These are phyloP conservation scores for Mycena albidolilacea DNA, from an alignment of 768 basidiomycete genomes.

Conservation along the genomic window DNA sequence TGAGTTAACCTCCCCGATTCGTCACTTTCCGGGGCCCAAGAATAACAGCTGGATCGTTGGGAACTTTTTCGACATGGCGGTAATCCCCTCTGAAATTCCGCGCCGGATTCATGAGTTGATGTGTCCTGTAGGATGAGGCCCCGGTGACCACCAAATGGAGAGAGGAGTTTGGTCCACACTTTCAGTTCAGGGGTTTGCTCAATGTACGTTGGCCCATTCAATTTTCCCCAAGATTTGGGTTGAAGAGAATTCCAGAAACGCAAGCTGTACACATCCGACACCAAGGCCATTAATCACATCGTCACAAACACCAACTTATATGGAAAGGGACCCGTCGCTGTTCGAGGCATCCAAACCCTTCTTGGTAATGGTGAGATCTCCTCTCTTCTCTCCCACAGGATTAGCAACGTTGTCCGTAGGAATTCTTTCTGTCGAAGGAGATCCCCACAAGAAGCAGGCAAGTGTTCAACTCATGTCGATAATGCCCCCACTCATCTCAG, in stretches of 20 bases:
- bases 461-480: conserved; percentile 1
- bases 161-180: background rate
- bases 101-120: background rate
- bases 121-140: background rate
- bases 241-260: conserved; percentile 3
- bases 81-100: background rate
- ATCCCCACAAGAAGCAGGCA: conserved; percentile 9
- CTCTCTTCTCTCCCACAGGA: conserved; percentile 13
- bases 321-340: conserved; percentile 5
- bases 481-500: too few relatives aligned
- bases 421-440: conserved; percentile 13
- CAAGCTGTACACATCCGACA: background rate
- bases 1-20: background rate
- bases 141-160: background rate
- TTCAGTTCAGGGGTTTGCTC: conserved; percentile 15
- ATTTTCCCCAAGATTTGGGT: conserved; percentile 6
- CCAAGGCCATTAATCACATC: conserved; percentile 1
- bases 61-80: conserved; percentile 1
- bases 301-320: conserved; percentile 14
- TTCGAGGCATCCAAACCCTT: conserved; percentile 3
- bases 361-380: conserved; percentile 11
- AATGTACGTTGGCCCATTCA: conserved; percentile 15
- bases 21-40: conserved; percentile 5
- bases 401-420: conserved; percentile 16
- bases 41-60: conserved; percentile 2